These are phyloP conservation scores for Ilyonectria sp. DNA, from an alignment of 2,329 filamentous ascomycete species.

Conservation along the genomic window DNA sequence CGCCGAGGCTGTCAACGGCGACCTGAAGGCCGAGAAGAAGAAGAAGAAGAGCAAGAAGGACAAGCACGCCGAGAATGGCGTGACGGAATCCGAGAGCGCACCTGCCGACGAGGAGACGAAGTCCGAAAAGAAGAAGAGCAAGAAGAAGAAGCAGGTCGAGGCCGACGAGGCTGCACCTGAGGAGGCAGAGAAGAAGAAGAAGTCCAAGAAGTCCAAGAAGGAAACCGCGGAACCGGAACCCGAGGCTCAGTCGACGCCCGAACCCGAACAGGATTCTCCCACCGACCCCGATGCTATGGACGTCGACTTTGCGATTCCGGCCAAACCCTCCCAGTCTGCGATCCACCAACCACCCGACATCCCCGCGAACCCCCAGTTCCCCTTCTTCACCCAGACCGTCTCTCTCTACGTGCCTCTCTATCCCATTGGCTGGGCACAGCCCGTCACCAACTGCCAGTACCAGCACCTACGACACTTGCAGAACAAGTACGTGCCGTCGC, in stretches of 20 bases:
- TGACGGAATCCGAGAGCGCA: conserved; percentile 27
- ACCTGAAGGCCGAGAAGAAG: conserved; percentile 53
- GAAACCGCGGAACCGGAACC: conserved; percentile 46
- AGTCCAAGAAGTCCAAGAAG: conserved; percentile 52
- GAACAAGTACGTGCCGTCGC: conserved; percentile 81
- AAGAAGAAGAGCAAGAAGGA: conserved; percentile 52
- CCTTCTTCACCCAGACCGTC: conserved; percentile 84
- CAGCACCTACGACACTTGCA: conserved; percentile 83
- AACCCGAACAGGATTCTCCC: conserved; percentile 33
- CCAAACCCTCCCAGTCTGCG: conserved; percentile 49
- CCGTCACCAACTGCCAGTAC: conserved; percentile 78
- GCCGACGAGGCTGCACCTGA: conserved; percentile 31
- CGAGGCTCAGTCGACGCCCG: conserved; percentile 19
- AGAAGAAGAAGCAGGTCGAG: conserved; percentile 51
- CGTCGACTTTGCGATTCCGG: conserved; percentile 52
- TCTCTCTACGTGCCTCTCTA: conserved; percentile 86
- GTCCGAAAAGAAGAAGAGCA: conserved; percentile 48
- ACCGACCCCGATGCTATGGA: conserved; percentile 57
- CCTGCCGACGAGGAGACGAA: conserved; percentile 36
- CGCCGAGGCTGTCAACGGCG: conserved; percentile 46
- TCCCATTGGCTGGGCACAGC: conserved; percentile 78
- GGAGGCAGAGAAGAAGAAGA: conserved; percentile 50
- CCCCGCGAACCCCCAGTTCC: conserved; percentile 66
- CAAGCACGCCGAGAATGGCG: conserved; percentile 39
- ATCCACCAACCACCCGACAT: conserved; percentile 57